Evolutionary conservation across 306 rosid genomes (phyloP), one percentile per base, ranked within the genome.

Genomic region (Vachellia pachyceras): DNA sequence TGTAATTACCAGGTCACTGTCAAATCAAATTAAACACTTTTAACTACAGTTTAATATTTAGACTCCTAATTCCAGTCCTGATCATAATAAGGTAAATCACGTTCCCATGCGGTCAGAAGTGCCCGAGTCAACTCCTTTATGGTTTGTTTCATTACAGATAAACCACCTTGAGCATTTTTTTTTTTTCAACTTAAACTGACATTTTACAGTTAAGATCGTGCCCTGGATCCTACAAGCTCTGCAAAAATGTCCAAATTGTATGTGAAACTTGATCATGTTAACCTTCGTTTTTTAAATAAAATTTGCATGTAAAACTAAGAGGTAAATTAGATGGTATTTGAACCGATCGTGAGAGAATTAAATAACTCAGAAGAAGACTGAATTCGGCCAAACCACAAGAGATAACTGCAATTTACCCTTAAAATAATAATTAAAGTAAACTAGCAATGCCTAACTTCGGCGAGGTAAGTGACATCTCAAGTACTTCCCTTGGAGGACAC

Each of bases 61-160:
- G 54, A 44, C 77, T 67, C 78, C 81, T 50, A 80, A 55, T 69
- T 41, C 61, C 25, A 68, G 69, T 22, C 52, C 79, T 45, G 72
- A 49, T 47, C 10, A 66, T 20, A 81, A 54, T 40, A 47, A 29
- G 39, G 67, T 61, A 13, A 61, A 61, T 25, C 36, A 25, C 67
- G 29, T 61, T 61, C 40, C 39, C 18, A 5, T 7, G 17, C 25
- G 36, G 66, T 60, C 25, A 23, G 37, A 61, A 61, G 39, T 61
- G 67, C 39, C 37, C 29, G 39, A 25, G 25, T 61, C 37, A 61
- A 25, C 67, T 29, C 67, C 13, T 60, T 25, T 3, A 60, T 29
- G 67, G 18, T 60, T 25, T 25, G 36, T 60, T 60, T n/a, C 64
- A 8, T 57, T 25, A 60, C 39, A 5, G 18, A 7, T 60, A 11